Base-by-base conservation (phyloP, 2,329 filamentous ascomycete genomes). In the Scedosporium minutisporum region DNA sequence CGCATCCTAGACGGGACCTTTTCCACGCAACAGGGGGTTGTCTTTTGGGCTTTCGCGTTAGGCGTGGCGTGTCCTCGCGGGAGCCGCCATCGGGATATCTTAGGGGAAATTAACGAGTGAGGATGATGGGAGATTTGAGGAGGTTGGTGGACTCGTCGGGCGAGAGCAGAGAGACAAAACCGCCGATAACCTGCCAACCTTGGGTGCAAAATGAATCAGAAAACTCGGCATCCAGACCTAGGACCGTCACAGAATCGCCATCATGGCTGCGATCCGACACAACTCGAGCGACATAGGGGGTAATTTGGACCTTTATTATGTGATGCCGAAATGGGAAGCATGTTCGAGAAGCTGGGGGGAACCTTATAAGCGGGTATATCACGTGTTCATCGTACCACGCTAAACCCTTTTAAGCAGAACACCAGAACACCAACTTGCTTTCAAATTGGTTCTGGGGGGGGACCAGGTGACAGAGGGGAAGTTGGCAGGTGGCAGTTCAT, bases 1-100 rank as follows among this genome's bases (percentile, higher is more conserved):
- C 10, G 46, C 59, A 44, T 61, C 12, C 23, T 6, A 29, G 42
- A 33, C 27, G n/a, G 42, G 18, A 33, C 29, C 38, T 41, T 44
- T 61, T 51, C 44, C n/a, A n/a, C 29, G 29, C 42, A 51, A 38
- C 16, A 27, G 29, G 27, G 9, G 29, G 29, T 9, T 33, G 10
- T 53, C 16, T 5, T 25, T 23, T 23, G 27, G 27, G 42, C 42
- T 25, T 53, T 61, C 42, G 42, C 59, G 59, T 61, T 61, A 61
- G 59, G 29, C 44, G 59, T 61, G 44, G 59, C 44, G 44, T 51
- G 44, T 61, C 29, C 59, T 61, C 44, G 44, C 44, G 27, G 59
- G 14, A 51, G 59, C 42, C 59, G 59, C 59, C 59, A 61, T 61
- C 59, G 59, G 59, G 59, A 61, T 61, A 61, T 61, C 44, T 61